Conservation (phyloP, 768 basidiomycete species). For the Obba rivulosa region DNA sequence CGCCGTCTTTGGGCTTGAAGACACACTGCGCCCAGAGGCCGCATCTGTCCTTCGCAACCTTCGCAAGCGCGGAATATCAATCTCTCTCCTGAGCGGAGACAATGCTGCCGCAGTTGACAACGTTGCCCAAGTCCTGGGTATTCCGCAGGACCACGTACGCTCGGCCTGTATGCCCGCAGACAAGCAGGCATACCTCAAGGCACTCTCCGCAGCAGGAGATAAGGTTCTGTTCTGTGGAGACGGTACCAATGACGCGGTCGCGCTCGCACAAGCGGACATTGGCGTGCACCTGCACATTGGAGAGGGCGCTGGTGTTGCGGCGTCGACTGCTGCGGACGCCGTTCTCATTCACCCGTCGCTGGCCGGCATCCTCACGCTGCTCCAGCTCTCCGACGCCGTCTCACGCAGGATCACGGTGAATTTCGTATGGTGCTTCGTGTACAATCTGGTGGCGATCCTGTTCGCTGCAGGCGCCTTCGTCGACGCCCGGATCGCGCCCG, state of each 20-base stretch:
- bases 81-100: conserved; percentile 50
- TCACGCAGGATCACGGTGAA: conserved; percentile 30
- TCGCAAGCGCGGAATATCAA: conserved; percentile 27
- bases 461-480: conserved; percentile 47
- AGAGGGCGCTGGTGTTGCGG: conserved; percentile 32
- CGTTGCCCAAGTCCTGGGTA: conserved; percentile 34
- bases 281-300: conserved; percentile 30
- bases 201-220: conserved; percentile 20
- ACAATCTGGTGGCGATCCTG: conserved; percentile 40
- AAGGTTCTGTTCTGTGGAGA: conserved; percentile 43
- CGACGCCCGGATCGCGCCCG: conserved; percentile 30
- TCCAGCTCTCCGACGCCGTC: conserved; percentile 31
- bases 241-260: conserved; percentile 48
- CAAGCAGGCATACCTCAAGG: conserved; percentile 33
- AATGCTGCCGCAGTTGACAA: conserved; percentile 36
- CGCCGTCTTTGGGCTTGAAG: conserved; percentile 36
- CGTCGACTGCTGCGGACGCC: conserved; percentile 41
- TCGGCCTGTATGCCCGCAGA: conserved; percentile 43
- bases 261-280: conserved; percentile 47
- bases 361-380: conserved; percentile 30
- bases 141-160: conserved; percentile 30
- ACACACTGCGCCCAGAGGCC: conserved; percentile 40
- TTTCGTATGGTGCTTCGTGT: conserved; percentile 35
- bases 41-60: conserved; percentile 31
- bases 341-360: conserved; percentile 34